Base-by-base conservation (phyloP, 2,329 filamentous ascomycete species). In the Penicillium glabrum region DNA sequence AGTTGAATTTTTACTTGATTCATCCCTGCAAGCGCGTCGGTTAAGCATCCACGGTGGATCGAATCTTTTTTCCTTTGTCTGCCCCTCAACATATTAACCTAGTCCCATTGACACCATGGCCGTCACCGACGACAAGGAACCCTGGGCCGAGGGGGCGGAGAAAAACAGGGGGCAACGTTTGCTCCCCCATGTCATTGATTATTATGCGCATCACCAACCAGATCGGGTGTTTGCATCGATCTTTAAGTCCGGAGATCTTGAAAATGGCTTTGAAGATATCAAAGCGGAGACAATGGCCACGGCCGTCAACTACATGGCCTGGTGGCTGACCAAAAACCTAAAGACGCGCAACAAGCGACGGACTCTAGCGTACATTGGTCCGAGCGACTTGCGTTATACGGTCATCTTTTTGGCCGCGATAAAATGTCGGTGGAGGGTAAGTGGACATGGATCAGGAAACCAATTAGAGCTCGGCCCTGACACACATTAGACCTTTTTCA, bases 121-220 rank as follows among this genome's bases (percentile, higher is more conserved):
- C 5, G 7, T 50, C 47, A 2, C 33, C 31, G 24, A 50, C 35
- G 27, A 48, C 9, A 49, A 49, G 21, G 33, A 41, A 29, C 4
- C 47, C n/a, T 50, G 47, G 47, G 35, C 23, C 3, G 47, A 50
- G 39, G 58, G 58, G 16, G 58, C 54, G 21, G 58, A 61, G 24
- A 24, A 56, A 56, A 33, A 56, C 37, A 55, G 58, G 29, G 58
- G 58, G 9, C 49, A 49, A 21, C 58, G 58, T 26, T 46, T 61
- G n/a, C 35, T 61, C 14, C 58, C 58, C 50, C 58, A 61, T 44
- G 44, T 61, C 43, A 50, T 61, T 33, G 58, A 61, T 45, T 58
- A 58, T 56, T 58, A 51, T 53, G 55, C 56, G 44, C 56, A 58
- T n/a, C 55, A 58, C 47, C 56, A 61, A 10, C 56, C 58, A 10